phyloP scores from a whole-genome alignment of 2,329 filamentous ascomycete species.

The Colletotrichum sp. region DNA sequence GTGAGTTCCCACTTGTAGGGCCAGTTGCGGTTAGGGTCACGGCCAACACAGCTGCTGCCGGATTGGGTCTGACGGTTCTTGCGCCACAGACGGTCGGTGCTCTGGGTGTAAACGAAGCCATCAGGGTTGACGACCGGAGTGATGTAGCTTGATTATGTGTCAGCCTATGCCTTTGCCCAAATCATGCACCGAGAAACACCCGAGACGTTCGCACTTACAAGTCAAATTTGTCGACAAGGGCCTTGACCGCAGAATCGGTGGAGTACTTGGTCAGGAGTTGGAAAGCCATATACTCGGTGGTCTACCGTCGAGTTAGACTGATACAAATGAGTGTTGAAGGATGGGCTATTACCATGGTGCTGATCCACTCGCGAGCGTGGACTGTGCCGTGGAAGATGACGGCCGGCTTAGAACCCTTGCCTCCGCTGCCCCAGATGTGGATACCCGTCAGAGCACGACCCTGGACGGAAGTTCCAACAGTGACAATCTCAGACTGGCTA shows the following conservation, averaged over 20 bases:
- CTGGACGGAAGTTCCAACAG: conserved; percentile 50
- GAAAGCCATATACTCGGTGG: conserved; percentile 52
- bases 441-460: conserved; percentile 65
- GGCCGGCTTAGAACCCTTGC: conserved; percentile 53
- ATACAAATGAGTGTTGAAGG: accelerated
- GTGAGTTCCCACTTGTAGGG: conserved; percentile 51
- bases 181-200: accelerated
- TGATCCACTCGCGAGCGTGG: conserved; percentile 61
- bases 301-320: conserved; percentile 31
- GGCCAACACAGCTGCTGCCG: conserved; percentile 45
- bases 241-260: conserved; percentile 38
- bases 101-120: conserved; percentile 53
- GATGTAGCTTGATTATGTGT: conserved; percentile 42
- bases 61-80: conserved; percentile 53
- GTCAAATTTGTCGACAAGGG: conserved; percentile 60
- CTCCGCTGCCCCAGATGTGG: conserved; percentile 56
- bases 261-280: conserved; percentile 45
- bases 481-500: conserved; percentile 52
- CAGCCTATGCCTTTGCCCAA: accelerated
- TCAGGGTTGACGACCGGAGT: conserved; percentile 56
- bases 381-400: conserved; percentile 57
- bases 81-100: conserved; percentile 52
- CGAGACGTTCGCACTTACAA: conserved; percentile 31
- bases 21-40: conserved; percentile 62
- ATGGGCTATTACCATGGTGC: conserved; percentile 49